Conservation (phyloP, 257 asterid genomes). For the Euphrasia confusa region DNA sequence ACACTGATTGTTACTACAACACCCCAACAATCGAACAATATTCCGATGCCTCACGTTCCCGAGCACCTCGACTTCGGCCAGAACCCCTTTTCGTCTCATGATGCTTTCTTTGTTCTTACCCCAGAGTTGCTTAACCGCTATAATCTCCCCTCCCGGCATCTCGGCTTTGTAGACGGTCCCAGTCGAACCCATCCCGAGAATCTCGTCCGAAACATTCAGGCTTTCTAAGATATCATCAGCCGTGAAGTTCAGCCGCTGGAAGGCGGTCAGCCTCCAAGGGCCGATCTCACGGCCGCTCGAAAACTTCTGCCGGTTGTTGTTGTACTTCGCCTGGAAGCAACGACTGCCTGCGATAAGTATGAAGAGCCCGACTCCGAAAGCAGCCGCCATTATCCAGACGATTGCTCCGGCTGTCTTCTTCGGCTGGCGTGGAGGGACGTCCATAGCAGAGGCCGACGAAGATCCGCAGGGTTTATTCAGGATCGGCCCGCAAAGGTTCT, state of each 20-base stretch:
- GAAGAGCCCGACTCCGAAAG: constrained; percentile 66
- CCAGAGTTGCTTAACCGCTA: constrained; percentile 87
- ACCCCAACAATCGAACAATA: not conserved
- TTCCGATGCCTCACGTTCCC: constrained; percentile 56
- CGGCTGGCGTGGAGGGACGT: constrained; percentile 34
- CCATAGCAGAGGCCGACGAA: constrained; percentile 27
- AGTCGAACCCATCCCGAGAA: constrained; percentile 44
- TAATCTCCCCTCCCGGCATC: constrained; percentile 86
- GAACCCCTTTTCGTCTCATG: constrained; percentile 54
- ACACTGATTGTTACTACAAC: constrained; percentile 31
- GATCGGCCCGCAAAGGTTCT: constrained; percentile 66
- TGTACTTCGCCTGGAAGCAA: constrained; percentile 53
- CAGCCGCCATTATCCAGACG: constrained; percentile 81
- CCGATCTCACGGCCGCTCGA: constrained; percentile 31
- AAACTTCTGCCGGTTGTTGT: constrained; percentile 25
- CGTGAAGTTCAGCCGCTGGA: constrained; percentile 18
- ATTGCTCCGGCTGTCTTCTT: constrained; percentile 67
- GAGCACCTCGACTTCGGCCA: constrained; percentile 86
- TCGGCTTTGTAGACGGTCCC: constrained; percentile 92
- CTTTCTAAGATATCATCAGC: constrained; percentile 76
- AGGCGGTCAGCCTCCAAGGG: not conserved
- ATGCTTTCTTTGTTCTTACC: constrained; percentile 60
- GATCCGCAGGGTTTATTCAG: constrained; percentile 52
- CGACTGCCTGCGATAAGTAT: constrained; percentile 54
- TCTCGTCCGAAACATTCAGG: constrained; percentile 44